phyloP scores from a whole-genome alignment of 768 basidiomycete genomes.

The Pisolithus albus region DNA sequence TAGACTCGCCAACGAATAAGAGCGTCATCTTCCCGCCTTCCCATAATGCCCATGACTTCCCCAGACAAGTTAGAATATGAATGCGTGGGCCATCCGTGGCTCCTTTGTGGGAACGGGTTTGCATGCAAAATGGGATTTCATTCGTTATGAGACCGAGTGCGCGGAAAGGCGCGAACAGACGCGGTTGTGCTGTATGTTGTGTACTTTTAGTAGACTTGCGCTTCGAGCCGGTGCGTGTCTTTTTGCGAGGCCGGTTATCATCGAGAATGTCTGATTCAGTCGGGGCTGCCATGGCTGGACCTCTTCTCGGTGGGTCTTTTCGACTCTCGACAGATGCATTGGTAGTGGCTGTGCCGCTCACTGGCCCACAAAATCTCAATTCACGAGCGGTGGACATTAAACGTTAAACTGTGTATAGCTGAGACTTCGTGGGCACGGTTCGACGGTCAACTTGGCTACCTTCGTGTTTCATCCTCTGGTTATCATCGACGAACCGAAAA shows the following conservation, averaged over 20 bases:
- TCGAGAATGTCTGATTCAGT: slow-evolving; percentile 9
- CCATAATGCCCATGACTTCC: slow-evolving; percentile 92
- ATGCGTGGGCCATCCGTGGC: slow-evolving; percentile 77
- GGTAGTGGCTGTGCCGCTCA: background rate
- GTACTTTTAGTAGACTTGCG: background rate
- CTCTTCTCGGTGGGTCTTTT: too few species aligned
- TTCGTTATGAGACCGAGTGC: slow-evolving; percentile 94
- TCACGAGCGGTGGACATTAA: too few species aligned
- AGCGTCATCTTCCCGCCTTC: slow-evolving; percentile 90
- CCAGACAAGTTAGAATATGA: slow-evolving; percentile 81
- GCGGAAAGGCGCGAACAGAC: slow-evolving; percentile 87
- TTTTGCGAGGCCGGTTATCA: slow-evolving; percentile 22
- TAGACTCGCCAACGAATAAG: slow-evolving; percentile 80
- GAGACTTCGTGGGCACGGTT: background rate
- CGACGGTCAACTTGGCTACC: background rate
- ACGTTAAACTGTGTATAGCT: too few species aligned
- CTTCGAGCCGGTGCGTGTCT: slow-evolving; percentile 9
- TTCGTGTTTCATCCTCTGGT: too few species aligned
- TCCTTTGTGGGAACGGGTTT: slow-evolving; percentile 79
- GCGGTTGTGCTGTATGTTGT: slow-evolving; percentile 15
- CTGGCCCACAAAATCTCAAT: too few species aligned
- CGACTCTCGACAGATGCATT: background rate
- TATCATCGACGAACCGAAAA: background rate
- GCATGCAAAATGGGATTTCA: slow-evolving; percentile 80
- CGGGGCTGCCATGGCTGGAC: slow-evolving; percentile 12